Evolutionary conservation across 768 basidiomycete genomes (phyloP), one percentile per base, ranked within the genome.

Genomic region (Boletus fagicola): DNA sequence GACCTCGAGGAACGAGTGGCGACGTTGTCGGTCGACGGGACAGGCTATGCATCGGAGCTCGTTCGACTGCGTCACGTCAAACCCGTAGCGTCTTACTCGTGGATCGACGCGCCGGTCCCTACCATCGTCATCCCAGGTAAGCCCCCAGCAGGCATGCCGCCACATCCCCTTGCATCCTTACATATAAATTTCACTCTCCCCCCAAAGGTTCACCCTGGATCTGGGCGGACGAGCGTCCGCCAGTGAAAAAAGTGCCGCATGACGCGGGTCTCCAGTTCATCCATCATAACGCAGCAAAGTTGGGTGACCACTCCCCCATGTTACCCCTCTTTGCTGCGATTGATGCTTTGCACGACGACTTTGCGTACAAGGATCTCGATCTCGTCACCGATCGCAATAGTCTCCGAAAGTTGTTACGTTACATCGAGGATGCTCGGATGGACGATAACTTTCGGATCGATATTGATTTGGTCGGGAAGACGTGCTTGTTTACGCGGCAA

Each of bases 371-470:
- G 4, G 65, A 82, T 7, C 75, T 81, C 18, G 72, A 82, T 43
- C 52, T 71, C 20, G 73, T 90, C 58, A 83, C 86, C 0, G 87
- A 89, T 63, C 78, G 89, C 30, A 90, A 88, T 62, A 76, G 75
- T 26, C 72, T 90, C 18, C 78, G 87, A 26, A 88, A 87, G 67
- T 72, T 90, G 40, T 64, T 84, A 22, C 76, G 83, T 26, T 87
- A 83, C 84, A 53, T 69, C 15, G 63, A 68, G n/a, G 24, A 53
- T 15, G 51, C 20, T 11, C 12, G 18, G 5, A 16, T 12, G 3
- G 72, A 70, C 11, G 79, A 49, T 11, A 24, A 82, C 53, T 92
- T 91, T 64, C 75, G 90, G 20, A 87, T 92, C 59, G 88, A 92
- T 54, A 58, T 84, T 4, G 83, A 91, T 65, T 74, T 88, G 18